These are phyloP conservation scores for Arabidopsis hybrid DNA, from an alignment of 441 rosid genomes.

Conservation along the genomic window DNA sequence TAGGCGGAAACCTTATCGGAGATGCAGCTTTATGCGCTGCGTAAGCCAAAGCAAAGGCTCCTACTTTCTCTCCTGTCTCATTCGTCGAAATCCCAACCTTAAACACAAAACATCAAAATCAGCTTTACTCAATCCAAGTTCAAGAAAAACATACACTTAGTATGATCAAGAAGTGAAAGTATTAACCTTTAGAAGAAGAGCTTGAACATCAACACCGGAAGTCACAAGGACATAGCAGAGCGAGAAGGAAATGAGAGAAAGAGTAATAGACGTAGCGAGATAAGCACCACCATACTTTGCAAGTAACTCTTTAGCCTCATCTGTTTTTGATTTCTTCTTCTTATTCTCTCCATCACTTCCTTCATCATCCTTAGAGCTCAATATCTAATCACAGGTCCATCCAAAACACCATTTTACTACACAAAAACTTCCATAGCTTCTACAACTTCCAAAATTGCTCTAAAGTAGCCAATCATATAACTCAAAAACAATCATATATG, in stretches of 20 bases:
- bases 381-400: slow-evolving; percentile 51
- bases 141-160: background rate
- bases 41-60: slow-evolving; percentile 86
- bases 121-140: background rate
- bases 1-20: slow-evolving; percentile 92
- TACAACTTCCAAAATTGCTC: background rate
- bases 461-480: too few species aligned
- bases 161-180: background rate
- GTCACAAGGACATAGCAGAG: slow-evolving; percentile 71
- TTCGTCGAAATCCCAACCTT: slow-evolving; percentile 80
- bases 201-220: slow-evolving; percentile 80
- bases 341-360: slow-evolving; percentile 52
- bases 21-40: slow-evolving; percentile 99
- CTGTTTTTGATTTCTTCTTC: slow-evolving; percentile 67
- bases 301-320: slow-evolving; percentile 81
- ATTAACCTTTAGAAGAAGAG: slow-evolving; percentile 68
- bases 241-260: slow-evolving; percentile 81
- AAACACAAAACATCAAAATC: background rate
- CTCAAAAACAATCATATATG: too few species aligned
- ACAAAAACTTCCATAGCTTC: background rate
- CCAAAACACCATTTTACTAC: background rate
- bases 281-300: slow-evolving; percentile 96
- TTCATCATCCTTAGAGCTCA: slow-evolving; percentile 62
- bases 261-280: slow-evolving; percentile 87
- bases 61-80: slow-evolving; percentile 81